Evolutionary conservation across 192 early-diverging fungal genomes (phyloP), one percentile per base, ranked within the genome.

Genomic region (Coemansia sp.): DNA sequence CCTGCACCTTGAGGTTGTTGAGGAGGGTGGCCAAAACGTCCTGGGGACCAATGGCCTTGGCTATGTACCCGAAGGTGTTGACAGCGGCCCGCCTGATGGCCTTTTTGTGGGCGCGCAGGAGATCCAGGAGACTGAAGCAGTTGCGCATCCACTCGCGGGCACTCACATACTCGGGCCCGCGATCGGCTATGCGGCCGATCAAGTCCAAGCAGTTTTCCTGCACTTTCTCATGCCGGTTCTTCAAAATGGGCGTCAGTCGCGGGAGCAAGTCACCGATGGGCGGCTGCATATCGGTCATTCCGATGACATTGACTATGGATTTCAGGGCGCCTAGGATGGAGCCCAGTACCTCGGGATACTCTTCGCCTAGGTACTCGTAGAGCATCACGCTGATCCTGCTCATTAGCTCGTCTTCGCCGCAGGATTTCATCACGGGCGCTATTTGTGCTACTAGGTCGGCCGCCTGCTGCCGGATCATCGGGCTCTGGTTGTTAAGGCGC

Each of bases 141-240:
- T 95, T 94, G 42, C 97, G 92, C 97, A 99, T 99, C 97, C 97
- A 99, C 83, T 99, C 97, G 69, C 96, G 86, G 3, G 97, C 91
- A 53, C 88, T 88, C 16, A 99, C 97, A 79, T 88, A 93, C 73
- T 97, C 96, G 14, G 97, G 93, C 45, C 93, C 97, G 71, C 97
- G 91, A 74, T 99, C 97, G 10, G 97, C 97, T 66, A 99, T 98
- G 70, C 95, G 90, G 7, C 97, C 97, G 1, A 99, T 95, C n/a
- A 99, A 74, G 82, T 98, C 94, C 63, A 97, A 87, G 74, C 88
- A 89, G 70, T 91, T 90, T 66, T 96, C 93, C 76, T 94, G 94
- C 37, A 96, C 94, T 67, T 94, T 94, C 72, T 96, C 95, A 62
- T 99, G 96, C 69, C 96, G 73, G 77, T 99, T 99, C 76, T 96